These are phyloP conservation scores for Wallacemonas sp. DNA, from an alignment of 208 protist genomes.

Conservation along the genomic window DNA sequence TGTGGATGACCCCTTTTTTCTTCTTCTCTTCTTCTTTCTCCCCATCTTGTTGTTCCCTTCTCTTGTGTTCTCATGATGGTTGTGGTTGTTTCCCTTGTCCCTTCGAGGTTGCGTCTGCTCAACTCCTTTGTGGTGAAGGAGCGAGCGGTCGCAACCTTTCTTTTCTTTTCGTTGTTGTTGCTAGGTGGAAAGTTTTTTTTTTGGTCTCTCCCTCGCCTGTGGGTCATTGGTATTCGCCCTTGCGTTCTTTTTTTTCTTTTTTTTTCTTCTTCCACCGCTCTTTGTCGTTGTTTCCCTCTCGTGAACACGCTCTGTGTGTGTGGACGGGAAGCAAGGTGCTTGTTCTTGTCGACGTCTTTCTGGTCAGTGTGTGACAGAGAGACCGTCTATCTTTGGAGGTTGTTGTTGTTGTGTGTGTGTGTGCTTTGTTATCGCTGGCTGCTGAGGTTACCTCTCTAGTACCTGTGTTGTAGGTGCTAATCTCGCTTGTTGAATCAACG, in stretches of 20 bases:
- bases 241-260: constrained; percentile 3
- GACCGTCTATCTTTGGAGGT: no score
- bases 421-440: no score
- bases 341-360: no score
- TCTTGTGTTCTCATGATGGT: background rate
- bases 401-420: no score
- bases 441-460: no score
- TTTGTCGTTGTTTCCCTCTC: background rate
- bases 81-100: constrained; percentile 8
- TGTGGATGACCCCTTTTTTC: background rate
- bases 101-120: background rate
- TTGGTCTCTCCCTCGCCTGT: background rate
- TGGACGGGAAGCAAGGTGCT: no score
- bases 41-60: background rate
- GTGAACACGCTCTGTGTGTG: no score
- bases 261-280: background rate
- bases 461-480: no score
- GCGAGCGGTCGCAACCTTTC: background rate
- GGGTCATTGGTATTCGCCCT: background rate
- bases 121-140: constrained; percentile 4
- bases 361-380: no score
- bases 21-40: background rate
- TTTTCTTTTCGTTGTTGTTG: background rate
- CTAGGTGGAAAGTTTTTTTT: background rate
- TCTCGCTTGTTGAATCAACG: no score